phyloP scores from a whole-genome alignment of 345 rosid genomes.

The Alliaria petiolata region DNA sequence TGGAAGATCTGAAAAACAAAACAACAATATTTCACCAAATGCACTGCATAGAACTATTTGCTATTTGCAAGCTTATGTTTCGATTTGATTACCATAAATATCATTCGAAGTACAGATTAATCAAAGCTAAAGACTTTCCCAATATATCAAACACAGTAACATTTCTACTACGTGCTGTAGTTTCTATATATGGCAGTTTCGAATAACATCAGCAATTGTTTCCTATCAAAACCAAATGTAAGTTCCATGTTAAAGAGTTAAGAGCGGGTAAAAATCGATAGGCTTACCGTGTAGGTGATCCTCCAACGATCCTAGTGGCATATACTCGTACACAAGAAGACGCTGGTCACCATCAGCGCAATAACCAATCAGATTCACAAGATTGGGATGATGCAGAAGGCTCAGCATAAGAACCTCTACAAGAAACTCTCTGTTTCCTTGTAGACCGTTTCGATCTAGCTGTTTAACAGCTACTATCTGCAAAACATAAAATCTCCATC shows the following conservation, averaged over 20 bases:
- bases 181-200: neutral
- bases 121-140: neutral
- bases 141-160: neutral
- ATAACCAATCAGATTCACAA: slow-evolving; percentile 93
- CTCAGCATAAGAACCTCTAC: slow-evolving; percentile 99
- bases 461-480: slow-evolving; percentile 97
- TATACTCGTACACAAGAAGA: slow-evolving; percentile 91
- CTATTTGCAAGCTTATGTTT: neutral
- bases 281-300: slow-evolving; percentile 92
- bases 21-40: neutral
- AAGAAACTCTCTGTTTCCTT: slow-evolving; percentile 97
- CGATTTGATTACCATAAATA: neutral
- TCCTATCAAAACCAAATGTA: neutral
- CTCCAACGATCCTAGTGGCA: slow-evolving; percentile 93
- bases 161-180: neutral
- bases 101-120: neutral
- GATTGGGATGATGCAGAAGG: slow-evolving; percentile 90
- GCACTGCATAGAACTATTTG: neutral
- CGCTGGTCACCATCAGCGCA: slow-evolving; percentile 99
- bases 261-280: neutral
- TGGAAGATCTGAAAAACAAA: slow-evolving; percentile 83
- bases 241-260: neutral
- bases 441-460: slow-evolving; percentile 89
- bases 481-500: slow-evolving; percentile 23
- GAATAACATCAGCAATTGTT: too few species aligned